Evolutionary conservation across 176 grass and related monocot species (phyloP), one percentile per base, ranked within the genome.

Genomic region (Cenchrus americanus): DNA sequence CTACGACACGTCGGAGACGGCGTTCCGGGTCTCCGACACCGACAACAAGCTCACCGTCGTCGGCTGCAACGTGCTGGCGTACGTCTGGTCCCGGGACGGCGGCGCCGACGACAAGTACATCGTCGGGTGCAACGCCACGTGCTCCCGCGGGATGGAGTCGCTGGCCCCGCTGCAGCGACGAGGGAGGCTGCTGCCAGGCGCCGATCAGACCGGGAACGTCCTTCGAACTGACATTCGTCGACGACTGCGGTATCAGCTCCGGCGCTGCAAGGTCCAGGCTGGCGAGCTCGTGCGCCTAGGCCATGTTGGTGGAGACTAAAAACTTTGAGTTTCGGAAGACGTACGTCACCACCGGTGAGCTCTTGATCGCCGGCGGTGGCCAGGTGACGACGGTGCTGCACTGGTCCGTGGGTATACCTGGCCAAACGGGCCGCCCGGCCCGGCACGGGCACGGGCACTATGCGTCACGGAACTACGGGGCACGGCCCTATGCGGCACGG

Each of bases 1-100:
- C 2, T 89, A 81, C 69, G 22, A 69, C 44, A 44, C 12, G 13
- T 14, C 54, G 14, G 34, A n/a, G n/a, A n/a, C 17, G 0, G 21
- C 48, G 48, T 77, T 71, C 68, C n/a, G 42, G 5, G 10, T 71
- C 68, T 48, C 68, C 11, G 73, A 65, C 44, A 6, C 18, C 0
- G 69, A 78, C 22, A 95, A 95, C 85, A 26, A 54, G 77, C 62
- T 64, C 81, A 57, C 53, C 41, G 87, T 88, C 46, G 50, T 95
- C 32, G 93, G 93, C 10, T 95, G 93, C 71, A 63, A 61, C 73
- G 62, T 65, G 3, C 11, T 84, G 6, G 87, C 82, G 13, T 92
- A 68, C 24, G 50, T 87, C 61, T 64, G 66, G 0, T 15, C 46
- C 27, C 40, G 14, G 23, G 82, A 82, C 0, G 37, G 11, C 14